A percentile compares a stretch with the other conserved stretches of the same genome.
Conservation (phyloP, 352 stramenopile species). For the Phytophthora rubi region DNA sequence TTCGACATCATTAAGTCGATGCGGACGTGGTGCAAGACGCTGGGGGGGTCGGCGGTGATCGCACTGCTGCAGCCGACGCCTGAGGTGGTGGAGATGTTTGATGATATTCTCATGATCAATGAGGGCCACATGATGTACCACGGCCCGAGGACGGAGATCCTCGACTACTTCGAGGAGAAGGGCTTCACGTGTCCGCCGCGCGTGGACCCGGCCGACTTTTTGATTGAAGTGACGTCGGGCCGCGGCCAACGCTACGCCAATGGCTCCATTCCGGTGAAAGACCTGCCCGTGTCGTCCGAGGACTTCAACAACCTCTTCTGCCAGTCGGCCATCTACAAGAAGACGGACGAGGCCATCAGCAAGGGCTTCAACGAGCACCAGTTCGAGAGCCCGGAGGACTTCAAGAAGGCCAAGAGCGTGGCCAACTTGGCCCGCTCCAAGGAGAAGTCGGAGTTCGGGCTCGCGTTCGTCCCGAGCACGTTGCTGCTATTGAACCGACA, state of each 20-base stretch:
- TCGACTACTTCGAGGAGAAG: conserved; percentile 86
- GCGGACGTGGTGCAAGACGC: conserved; percentile 48
- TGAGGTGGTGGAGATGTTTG: conserved; percentile 96
- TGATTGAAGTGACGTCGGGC: conserved; percentile 73
- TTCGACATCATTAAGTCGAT: conserved; percentile 68
- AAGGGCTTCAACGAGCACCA: conserved; percentile 54
- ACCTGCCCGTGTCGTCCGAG: conserved; percentile 39
- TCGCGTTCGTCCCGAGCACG: conserved; percentile 32
- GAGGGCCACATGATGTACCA: conserved; percentile 95
- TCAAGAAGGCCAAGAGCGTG: conserved; percentile 59
- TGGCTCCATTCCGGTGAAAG: conserved; percentile 24
- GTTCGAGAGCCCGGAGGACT: conserved; percentile 38
- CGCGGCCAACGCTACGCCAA: conserved; percentile 58
- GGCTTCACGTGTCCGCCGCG: conserved; percentile 77
- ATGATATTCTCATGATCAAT: conserved; percentile 95
- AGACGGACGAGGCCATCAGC: conserved; percentile 51
- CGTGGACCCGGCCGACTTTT: conserved; percentile 71
- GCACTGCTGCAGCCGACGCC: conserved; percentile 64
- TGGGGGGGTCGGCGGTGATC: conserved; percentile 44
- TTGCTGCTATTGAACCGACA: too few relatives aligned
- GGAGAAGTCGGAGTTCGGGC: conserved; percentile 58
- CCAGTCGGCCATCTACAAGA: conserved; percentile 64
- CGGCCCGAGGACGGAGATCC: conserved; percentile 73
- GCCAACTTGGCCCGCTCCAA: conserved; percentile 56
- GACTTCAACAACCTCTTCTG: conserved; percentile 73